Percentiles rank a stretch among this genome's conserved stretches.
Evolutionary conservation across 306 rosid genomes (phyloP).

Genomic region (Cicer bijugum): DNA sequence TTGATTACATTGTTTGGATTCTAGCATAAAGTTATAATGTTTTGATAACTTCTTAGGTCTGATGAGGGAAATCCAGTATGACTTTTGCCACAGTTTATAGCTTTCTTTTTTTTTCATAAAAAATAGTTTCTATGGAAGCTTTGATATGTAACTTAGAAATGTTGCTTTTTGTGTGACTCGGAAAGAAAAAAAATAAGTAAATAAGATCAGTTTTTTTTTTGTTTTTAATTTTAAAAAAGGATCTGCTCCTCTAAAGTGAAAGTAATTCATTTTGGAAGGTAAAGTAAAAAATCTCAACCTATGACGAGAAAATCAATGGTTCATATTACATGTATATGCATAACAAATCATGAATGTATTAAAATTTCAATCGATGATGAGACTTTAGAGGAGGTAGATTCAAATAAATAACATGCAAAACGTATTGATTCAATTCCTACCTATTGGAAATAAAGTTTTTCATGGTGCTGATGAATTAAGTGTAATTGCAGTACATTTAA

Average conservation of each 20-base stretch:
- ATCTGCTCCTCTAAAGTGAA: neutral
- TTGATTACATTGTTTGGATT: constrained; percentile 22
- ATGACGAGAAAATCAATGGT: neutral
- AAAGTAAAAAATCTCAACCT: neutral
- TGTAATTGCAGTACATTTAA: constrained; percentile 27
- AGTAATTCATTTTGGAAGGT: neutral
- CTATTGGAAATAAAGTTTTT: constrained; percentile 16
- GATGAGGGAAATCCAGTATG: constrained; percentile 23
- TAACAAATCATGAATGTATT: neutral
- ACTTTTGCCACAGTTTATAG: constrained; percentile 23
- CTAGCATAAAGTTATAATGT: constrained; percentile 19
- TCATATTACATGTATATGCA: neutral
- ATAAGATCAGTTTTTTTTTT: neutral
- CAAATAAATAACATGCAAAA: constrained; percentile 28
- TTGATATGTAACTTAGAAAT: constrained; percentile 24
- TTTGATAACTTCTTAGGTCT: constrained; percentile 20
- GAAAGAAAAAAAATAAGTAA: constrained; percentile 27
- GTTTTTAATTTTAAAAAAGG: neutral
- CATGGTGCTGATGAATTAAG: constrained; percentile 9
- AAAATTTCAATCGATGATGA: neutral
- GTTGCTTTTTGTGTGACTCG: constrained; percentile 26
- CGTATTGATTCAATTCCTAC: constrained; percentile 33
- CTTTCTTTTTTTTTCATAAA: neutral
- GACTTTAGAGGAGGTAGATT: neutral
- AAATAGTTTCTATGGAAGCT: neutral